These are phyloP conservation scores for Podospora australis DNA, from an alignment of 495 filamentous ascomycete species.

Conservation along the genomic window DNA sequence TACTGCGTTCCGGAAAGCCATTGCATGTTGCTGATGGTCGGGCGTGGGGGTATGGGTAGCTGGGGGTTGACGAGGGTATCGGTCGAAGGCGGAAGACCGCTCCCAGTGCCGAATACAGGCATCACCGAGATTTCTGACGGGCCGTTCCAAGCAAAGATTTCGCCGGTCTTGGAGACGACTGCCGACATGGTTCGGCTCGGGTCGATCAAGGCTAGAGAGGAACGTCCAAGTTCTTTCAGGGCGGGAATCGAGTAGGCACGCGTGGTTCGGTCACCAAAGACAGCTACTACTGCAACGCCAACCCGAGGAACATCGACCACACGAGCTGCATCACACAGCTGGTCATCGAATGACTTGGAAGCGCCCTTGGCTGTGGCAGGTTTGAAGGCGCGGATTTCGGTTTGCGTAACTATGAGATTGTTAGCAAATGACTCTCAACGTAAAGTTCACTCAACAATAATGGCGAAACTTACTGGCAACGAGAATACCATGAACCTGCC, in stretches of 20 bases:
- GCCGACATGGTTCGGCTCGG: constrained; percentile 60
- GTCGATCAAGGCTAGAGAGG: constrained; percentile 60
- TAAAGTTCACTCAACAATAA: constrained; percentile 36
- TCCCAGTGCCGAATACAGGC: constrained; percentile 71
- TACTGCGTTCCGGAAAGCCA: constrained; percentile 97
- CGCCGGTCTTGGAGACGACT: constrained; percentile 66
- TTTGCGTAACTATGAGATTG: constrained; percentile 53
- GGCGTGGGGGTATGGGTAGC: constrained; percentile 65
- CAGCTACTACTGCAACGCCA: constrained; percentile 70
- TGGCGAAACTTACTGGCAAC: too few species aligned
- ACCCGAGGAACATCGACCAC: constrained; percentile 65
- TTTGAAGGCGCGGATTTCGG: constrained; percentile 75
- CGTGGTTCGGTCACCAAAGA: constrained; percentile 73
- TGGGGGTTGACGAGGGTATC: constrained; percentile 76
- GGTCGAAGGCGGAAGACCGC: constrained; percentile 38
- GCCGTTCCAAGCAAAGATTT: constrained; percentile 81
- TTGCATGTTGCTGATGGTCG: constrained; percentile 92
- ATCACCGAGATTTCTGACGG: constrained; percentile 77
- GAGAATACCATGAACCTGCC: constrained; percentile 62
- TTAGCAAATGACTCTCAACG: too few species aligned
- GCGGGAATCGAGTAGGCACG: constrained; percentile 79
- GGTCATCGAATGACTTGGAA: constrained; percentile 78
- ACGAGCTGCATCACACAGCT: constrained; percentile 67
- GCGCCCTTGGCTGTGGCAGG: constrained; percentile 81
- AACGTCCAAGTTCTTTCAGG: constrained; percentile 75